These are phyloP conservation scores for Mucor sp. DNA, from an alignment of 371 early-diverging fungal species.

Conservation along the genomic window DNA sequence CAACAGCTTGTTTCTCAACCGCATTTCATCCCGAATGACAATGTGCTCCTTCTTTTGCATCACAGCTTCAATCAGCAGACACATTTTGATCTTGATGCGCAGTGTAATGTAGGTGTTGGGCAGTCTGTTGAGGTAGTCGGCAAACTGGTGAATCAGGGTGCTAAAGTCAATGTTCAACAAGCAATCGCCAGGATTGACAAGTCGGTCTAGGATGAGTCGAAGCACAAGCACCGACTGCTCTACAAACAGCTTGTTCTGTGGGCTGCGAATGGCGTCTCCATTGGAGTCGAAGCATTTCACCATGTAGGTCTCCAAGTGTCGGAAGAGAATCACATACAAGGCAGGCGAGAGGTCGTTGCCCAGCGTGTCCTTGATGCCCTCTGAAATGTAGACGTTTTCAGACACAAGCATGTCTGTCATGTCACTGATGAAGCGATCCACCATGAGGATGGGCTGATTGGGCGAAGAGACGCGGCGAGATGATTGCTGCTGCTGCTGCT, in stretches of 20 bases:
- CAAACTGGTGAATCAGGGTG: constrained; percentile 71
- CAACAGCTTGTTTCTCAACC: constrained; percentile 77
- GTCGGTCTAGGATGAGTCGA: constrained; percentile 80
- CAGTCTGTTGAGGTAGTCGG: constrained; percentile 75
- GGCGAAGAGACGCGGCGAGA: constrained; percentile 13
- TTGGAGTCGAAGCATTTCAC: constrained; percentile 68
- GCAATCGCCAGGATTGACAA: constrained; percentile 66
- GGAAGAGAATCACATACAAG: constrained; percentile 79
- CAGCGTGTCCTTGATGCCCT: constrained; percentile 85
- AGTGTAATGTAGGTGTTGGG: constrained; percentile 60
- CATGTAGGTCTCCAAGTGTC: constrained; percentile 70
- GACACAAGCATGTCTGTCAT: constrained; percentile 81
- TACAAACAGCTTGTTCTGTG: constrained; percentile 81
- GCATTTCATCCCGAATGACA: constrained; percentile 79
- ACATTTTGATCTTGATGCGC: constrained; percentile 85
- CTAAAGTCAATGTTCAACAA: constrained; percentile 85
- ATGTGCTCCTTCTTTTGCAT: constrained; percentile 81
- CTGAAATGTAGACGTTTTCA: constrained; percentile 86
- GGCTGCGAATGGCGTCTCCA: constrained; percentile 72
- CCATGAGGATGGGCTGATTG: constrained; percentile 53
- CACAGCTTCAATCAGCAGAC: constrained; percentile 79
- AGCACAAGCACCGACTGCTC: constrained; percentile 86
- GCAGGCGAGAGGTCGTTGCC: constrained; percentile 81
- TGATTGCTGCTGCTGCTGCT: neutral
- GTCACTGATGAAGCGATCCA: constrained; percentile 80